Percentiles rank a stretch among this genome's conserved stretches.
These are phyloP conservation scores for Cyclocybe cylindracea DNA, from an alignment of 768 basidiomycete species.

Conservation along the genomic window DNA sequence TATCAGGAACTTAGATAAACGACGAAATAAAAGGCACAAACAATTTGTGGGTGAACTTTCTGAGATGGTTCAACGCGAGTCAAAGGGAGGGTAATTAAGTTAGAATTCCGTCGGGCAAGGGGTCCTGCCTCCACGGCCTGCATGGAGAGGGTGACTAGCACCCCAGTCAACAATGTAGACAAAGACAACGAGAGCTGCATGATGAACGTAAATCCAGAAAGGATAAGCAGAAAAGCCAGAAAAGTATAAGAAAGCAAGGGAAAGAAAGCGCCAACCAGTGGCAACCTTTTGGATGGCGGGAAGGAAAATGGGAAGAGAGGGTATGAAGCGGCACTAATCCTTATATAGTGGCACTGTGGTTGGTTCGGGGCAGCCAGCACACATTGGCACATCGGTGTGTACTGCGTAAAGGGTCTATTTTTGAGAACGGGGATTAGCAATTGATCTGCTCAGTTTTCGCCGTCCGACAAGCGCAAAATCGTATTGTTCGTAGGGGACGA, in stretches of 20 bases:
- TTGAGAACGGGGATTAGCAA: no score
- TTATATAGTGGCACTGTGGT: constrained; percentile 1
- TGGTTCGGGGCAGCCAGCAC: no score
- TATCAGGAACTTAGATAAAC: background rate
- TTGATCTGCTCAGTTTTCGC: no score
- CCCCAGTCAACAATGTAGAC: constrained; percentile 51
- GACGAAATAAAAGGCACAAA: constrained; percentile 2
- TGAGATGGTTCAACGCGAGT: constrained; percentile 33
- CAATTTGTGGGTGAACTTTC: constrained; percentile 30
- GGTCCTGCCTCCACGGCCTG: constrained; percentile 46
- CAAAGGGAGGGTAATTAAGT: constrained; percentile 44
- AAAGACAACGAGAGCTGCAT: constrained; percentile 62
- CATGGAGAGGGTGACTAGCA: constrained; percentile 44
- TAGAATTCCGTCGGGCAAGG: constrained; percentile 27
- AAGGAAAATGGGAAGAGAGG: constrained; percentile 2
- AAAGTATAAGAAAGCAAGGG: constrained; percentile 20
- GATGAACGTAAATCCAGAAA: constrained; percentile 12
- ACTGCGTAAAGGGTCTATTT: no score
- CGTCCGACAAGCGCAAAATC: no score
- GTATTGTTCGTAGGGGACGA: no score
- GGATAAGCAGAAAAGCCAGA: constrained; percentile 13
- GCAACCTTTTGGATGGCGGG: constrained; percentile 13
- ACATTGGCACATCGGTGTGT: no score
- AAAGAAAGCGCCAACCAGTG: constrained; percentile 24
- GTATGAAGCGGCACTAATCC: background rate